Evolutionary conservation across 1,284 basidiomycete species (phyloP), one percentile per base, ranked within the genome.

Genomic region (Ustilago shanxiensis): DNA sequence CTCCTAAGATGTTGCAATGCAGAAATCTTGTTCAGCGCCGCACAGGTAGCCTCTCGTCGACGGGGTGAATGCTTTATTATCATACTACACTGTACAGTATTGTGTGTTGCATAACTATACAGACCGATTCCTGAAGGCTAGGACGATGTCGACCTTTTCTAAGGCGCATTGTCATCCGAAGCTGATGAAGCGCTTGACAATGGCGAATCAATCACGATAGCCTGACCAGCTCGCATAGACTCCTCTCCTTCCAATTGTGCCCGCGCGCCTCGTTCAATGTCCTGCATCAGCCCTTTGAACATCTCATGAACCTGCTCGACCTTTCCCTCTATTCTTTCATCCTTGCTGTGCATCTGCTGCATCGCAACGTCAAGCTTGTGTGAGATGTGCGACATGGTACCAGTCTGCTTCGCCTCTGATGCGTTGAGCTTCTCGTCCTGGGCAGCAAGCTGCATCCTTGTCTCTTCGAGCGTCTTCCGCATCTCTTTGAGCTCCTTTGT

Each of bases 261-360:
- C 29, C 61, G 70, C 2, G 70, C 70, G 22, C 63, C 66, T 16
- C 66, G 66, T 7, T 54, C 59, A 26, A 77, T 64, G 24, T 77
- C 74, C 10, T 50, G 59, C 45, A 64, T 50, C 29, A 77, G 53
- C 24, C 49, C 60, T 3, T 41, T 24, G 13, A 72, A 28, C 31
- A 51, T 56, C n/a, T 37, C 66, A 28, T 64, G 35, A 10, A 44
- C 52, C n/a, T 53, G 60, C 29, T 65, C 24, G 28, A 58, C 26
- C 35, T 39, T 31, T 13, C 44, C 33, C 20, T 44, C 41, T 5
- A 20, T 20, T 20, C 22, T 53, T 50, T 37, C 45, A 29, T 33
- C 58, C 29, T 39, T 28, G 9, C 47, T 41, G 14, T 51, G 24
- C 14, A 31, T 22, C 57, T 57, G 59, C 52, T 66, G 55, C 28